phyloP scores from a whole-genome alignment of 2,329 filamentous ascomycete genomes.

The Ophiostoma perfectum region DNA sequence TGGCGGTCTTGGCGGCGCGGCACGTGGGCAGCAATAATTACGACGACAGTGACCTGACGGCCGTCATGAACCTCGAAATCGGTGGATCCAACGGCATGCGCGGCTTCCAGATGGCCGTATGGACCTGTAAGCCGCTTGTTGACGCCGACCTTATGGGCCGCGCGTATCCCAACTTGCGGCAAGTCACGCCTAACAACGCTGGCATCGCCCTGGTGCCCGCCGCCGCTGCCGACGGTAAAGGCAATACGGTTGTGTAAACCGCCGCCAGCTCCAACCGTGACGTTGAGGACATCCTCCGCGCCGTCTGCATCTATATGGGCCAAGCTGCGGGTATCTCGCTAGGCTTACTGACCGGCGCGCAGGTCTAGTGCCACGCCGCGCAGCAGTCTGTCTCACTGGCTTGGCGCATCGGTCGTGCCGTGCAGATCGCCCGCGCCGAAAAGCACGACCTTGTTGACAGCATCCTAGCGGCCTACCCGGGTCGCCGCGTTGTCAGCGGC shows the following conservation, averaged over 20 bases:
- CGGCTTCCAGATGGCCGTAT: background rate
- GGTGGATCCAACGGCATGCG: slow-evolving; percentile 2
- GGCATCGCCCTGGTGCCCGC: background rate
- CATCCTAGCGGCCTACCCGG: background rate
- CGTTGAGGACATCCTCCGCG: slow-evolving; percentile 5
- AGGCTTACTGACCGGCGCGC: background rate
- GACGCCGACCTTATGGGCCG: slow-evolving; percentile 7
- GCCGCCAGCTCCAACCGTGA: background rate
- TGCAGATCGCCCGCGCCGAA: background rate
- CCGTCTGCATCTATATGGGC: background rate
- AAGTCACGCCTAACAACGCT: background rate
- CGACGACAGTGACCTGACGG: too few relatives aligned
- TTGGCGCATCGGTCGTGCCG: background rate
- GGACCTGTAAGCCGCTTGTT: background rate
- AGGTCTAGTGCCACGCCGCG: background rate
- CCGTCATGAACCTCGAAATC: background rate
- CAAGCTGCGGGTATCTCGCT: background rate
- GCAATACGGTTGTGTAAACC: background rate
- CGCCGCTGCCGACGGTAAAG: background rate
- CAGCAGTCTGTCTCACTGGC: slow-evolving; percentile 1
- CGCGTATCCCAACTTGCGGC: background rate
- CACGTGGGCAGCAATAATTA: too few relatives aligned
- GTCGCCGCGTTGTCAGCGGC: background rate
- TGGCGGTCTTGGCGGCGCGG: background rate
- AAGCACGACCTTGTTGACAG: background rate